Evolutionary conservation across 1,284 basidiomycete genomes (phyloP), one percentile per base, ranked within the genome.

Genomic region (Singerocomus inundabilis): DNA sequence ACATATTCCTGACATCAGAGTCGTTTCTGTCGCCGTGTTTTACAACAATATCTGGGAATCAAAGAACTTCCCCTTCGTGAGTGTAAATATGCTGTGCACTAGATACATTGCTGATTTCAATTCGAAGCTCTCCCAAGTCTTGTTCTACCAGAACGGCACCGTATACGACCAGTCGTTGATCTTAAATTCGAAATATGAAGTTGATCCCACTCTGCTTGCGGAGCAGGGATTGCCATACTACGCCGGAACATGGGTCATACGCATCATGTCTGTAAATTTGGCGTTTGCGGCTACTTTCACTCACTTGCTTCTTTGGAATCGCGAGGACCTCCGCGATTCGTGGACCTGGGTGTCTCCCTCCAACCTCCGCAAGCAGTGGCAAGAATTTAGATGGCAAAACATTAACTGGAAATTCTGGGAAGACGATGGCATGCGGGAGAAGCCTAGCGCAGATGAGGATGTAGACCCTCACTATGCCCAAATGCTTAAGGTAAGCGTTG

Each of bases 381-480:
- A 35, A 41, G 46, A 49, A 16, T 55, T 57, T 9, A 42, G 18
- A 9, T 63, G 56, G 60, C 36, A 55, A 8, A 63, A 61, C 31
- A 67, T 77, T 50, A 59, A 75, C 44, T 77, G 70, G 70, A 68
- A 59, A 41, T 71, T 80, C 63, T 79, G 78, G 78, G 52, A 61
- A 34, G 64, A 73, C 41, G 63, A 71, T 49, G 74, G 74, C 9
- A 66, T 70, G 51, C 66, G 70, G 26, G 57, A 68, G 5, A 49
- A 64, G 12, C 47, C 53, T 2, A 50, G 54, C 2, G 56, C 56
- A 6, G 59, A 66, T 32, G 61, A 68, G 32, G 67, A 70, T 29
- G 55, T 74, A 10, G 79, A 81, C 53, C 78, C 78, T 15, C 79
- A 81, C 57, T 80, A 80, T 49, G 67, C 66, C n/a, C 63, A 78